Evolutionary conservation across 2,329 filamentous ascomycete species (phyloP), one percentile per base, ranked within the genome.

Genomic region (Neofusicoccum cordaticola): DNA sequence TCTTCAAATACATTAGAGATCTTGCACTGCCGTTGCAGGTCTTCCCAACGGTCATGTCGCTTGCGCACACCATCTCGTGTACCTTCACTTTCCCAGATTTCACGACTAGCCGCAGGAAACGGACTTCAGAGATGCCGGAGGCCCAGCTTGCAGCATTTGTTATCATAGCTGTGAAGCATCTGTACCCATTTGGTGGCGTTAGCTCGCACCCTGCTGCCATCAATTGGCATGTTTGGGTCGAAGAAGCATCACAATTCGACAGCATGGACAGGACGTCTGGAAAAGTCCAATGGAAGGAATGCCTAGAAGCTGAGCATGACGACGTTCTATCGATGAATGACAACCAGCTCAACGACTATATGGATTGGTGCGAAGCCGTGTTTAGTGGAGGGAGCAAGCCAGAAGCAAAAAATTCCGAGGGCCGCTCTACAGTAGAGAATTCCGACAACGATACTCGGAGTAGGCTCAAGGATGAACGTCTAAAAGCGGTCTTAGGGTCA

Each of bases 11-110:
- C 71, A 82, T 93, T 35, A 87, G 85, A 71, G 84, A 89, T 45
- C 82, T 98, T 15, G 86, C 88, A 3, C 80, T 98, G 48, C 94
- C 95, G 62, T 79, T 91, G 41, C 90, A 93, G 68, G 78, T 87
- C 9, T 92, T 85, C 71, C 79, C 82, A 19, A 82, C 84, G 3
- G 85, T 85, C 1, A 84, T 85, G 62, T 82, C 82, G 50, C 79
- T 94, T 5, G 82, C 83, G 13, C 77, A 79, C 15, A 64, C 84
- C 8, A 71, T 86, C 1, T 74, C 79, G 0, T 76, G 89, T 37
- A 78, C 83, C 1, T 90, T 89, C 67, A 79, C 80, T 0, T 90
- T 89, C 67, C 83, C 84, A 0, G 3, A 79, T 76, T 35, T 72
- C 75, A 35, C n/a, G 1, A 3, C 3, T 5, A 68, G 65, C 39